phyloP scores from a whole-genome alignment of 2,329 filamentous ascomycete genomes.

The Cladophialophora psammophila region DNA sequence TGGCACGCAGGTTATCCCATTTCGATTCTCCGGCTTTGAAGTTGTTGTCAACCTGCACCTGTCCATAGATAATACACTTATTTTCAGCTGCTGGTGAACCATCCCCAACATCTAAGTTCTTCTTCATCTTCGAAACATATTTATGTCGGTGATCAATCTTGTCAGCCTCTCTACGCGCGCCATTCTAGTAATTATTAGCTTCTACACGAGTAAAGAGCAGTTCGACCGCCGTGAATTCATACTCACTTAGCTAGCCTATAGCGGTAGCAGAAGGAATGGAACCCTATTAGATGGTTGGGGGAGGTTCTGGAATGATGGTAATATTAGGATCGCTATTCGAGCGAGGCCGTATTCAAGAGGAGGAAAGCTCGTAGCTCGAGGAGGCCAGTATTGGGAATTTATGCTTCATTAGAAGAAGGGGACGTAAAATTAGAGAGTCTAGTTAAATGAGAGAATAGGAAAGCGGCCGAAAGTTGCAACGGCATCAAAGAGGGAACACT shows the following conservation, averaged over 20 bases:
- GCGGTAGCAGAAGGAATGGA: no score
- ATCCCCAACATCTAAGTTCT: not conserved
- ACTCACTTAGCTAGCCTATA: no score
- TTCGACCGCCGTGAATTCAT: not conserved
- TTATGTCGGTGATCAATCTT: not conserved
- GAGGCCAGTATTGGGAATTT: not conserved
- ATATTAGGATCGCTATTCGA: not conserved
- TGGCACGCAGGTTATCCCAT: no score
- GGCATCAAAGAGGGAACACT: not conserved
- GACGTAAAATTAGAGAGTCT: not conserved
- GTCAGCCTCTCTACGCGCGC: not conserved
- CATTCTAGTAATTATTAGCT: not conserved
- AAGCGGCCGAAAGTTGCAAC: not conserved
- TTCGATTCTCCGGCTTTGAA: no score
- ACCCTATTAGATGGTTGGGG: no score
- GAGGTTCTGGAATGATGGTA: not conserved
- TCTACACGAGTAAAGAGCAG: not conserved
- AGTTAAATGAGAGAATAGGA: not conserved
- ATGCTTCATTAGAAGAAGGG: not conserved
- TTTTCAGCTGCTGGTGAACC: no score
- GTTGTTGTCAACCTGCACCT: no score
- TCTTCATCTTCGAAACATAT: conserved; percentile 3
- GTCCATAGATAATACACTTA: no score
- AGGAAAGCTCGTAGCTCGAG: not conserved
- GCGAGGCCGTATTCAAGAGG: not conserved